Base-by-base conservation (phyloP, 1,139 yeast genomes). In the Yamadazyma sp. region DNA sequence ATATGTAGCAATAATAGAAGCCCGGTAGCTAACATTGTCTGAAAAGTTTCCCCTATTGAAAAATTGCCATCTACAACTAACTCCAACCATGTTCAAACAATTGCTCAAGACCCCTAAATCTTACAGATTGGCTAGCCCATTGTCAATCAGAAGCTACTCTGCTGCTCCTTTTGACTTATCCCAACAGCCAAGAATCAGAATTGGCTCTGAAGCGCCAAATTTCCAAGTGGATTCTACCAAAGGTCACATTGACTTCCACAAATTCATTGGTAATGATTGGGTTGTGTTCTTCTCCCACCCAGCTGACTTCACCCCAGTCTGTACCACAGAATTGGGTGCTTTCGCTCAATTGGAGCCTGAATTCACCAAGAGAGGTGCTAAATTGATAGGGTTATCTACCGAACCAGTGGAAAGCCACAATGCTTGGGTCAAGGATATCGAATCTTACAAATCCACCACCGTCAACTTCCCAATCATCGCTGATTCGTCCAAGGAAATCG, bases 301-400 rank as follows among this genome's bases (percentile, higher is more conserved):
- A 41, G 96, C 88, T 36, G 96, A 88, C 64, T 87, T 86, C 73
- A 88, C 96, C 14, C 96, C 96, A 30, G 96, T 88, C 38, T 88
- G 96, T 69, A 88, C 96, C 53, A 88, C 96, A 40, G 96, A 88
- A 71, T 76, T 88, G 55, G 96, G 96, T 48, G 96, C 95, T 12
- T 88, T 88, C 56, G 87, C 96, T 47, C 76, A 79, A 58, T 75
- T 87, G 62, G 83, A 85, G 37, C 88, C 87, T 26, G 95, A 87
- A 62, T 88, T 88, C 58, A 79, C 77, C 55, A 75, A 81, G 64
- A 81, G 95, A 65, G 79, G 81, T 58, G 84, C 86, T 54, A 87
- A 88, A 72, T 75, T 88, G 62, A 82, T 88, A 59, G 96, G 96
- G 42, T 74, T 88, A 53, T 83, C 92, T 48, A 78, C 87, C 47